Evolutionary conservation across 352 stramenopile species (phyloP), one percentile per base, ranked within the genome.

Genomic region (Globisporangium solare): DNA sequence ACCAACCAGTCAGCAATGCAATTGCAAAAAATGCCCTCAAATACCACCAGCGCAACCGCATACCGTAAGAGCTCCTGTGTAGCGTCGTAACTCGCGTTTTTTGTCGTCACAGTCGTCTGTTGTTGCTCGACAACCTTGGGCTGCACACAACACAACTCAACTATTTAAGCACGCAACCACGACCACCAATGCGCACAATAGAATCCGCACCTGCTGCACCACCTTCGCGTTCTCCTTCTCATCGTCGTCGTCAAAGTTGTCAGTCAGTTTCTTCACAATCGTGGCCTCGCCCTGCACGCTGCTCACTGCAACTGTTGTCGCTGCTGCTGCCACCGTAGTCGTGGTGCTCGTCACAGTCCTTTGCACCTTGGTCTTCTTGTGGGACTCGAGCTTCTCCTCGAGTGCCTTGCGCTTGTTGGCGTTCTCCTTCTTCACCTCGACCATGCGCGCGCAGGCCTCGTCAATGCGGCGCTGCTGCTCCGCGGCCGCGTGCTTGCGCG

Each of bases 381-480:
- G 69, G 6, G 46, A 64, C 12, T 92, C 79, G 0, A 74, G 47
- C 17, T 64, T 70, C 27, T 70, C 67, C 42, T 81, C 70, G 20
- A 80, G 53, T 53, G 67, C 65, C 58, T 89, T 80, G 51, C 77
- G 79, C 70, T 93, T 86, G 42, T 72, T 59, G n/a, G 65, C 24
- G 58, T 75, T 64, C 18, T 82, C 67, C 47, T 85, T 83, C 71
- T 87, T 85, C 40, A 49, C 46, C 17, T 58, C 59, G 1, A 70
- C 74, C 43, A 88, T 65, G 47, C 83, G 83, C 49, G 76, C 73
- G 27, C 77, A 78, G 0, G 80, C 83, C 1, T 57, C 62, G 17
- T 88, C 75, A 31, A 93, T 73, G 64, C 83, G 83, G 48, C 79
- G 74, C 63, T 86, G 69, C 71, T 91, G 83, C 59, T 89, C 76